These are phyloP conservation scores for Talaromyces ruber DNA, from an alignment of 495 filamentous ascomycete genomes.

Conservation along the genomic window DNA sequence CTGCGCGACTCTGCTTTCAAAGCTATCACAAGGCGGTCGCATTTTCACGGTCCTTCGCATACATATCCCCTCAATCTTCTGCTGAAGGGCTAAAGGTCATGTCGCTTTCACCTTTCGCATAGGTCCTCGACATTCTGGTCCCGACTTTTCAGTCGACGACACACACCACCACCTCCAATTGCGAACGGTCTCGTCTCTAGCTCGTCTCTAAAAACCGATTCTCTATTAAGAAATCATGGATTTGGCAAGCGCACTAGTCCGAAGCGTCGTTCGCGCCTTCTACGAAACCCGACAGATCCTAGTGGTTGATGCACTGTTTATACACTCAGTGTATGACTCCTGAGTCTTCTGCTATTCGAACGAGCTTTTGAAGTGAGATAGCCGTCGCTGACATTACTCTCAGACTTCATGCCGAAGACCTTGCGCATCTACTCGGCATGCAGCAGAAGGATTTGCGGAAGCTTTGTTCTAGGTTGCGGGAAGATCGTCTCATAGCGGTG, in stretches of 20 bases:
- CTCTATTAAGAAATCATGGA: constrained; percentile 49
- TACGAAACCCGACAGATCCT: constrained; percentile 84
- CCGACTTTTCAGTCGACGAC: background rate
- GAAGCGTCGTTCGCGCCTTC: constrained; percentile 84
- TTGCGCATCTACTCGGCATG: constrained; percentile 76
- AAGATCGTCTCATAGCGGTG: constrained; percentile 79
- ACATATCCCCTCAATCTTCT: background rate
- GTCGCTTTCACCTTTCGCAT: background rate
- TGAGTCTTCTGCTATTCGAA: background rate
- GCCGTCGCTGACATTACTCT: constrained; percentile 14
- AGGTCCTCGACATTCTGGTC: background rate
- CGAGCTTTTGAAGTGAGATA: background rate
- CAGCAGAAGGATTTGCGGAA: constrained; percentile 85
- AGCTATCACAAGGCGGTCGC: background rate
- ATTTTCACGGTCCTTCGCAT: background rate
- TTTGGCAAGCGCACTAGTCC: constrained; percentile 77
- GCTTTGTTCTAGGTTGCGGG: constrained; percentile 70
- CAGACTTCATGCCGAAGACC: constrained; percentile 77
- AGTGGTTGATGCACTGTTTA: constrained; percentile 83
- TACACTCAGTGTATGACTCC: constrained; percentile 69
- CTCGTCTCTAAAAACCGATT: background rate
- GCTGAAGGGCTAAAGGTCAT: background rate
- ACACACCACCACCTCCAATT: background rate
- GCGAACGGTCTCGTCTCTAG: background rate
- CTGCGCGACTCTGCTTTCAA: background rate